Evolutionary conservation across 306 rosid genomes (phyloP).

Genomic region (Hippophae rhamnoides): DNA sequence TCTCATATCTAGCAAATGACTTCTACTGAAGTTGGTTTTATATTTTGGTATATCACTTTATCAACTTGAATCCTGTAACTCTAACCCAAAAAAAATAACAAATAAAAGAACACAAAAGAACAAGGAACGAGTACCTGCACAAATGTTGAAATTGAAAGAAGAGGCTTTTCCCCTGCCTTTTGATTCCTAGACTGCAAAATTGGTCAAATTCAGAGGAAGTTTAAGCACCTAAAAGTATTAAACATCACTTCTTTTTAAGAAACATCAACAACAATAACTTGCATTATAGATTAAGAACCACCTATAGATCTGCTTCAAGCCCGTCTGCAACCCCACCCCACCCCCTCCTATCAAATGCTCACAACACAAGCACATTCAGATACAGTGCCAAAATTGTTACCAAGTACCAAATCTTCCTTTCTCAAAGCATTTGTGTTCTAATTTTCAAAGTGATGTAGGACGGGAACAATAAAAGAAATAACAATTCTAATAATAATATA

Average conservation of each 20-base stretch:
- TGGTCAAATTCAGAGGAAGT: conserved; percentile 17
- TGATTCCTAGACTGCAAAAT: conserved; percentile 79
- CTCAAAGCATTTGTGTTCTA: not conserved
- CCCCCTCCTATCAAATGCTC: not conserved
- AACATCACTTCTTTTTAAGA: not conserved
- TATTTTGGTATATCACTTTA: not conserved
- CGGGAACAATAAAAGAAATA: no score
- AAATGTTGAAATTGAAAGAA: conserved; percentile 72
- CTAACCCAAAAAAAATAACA: not conserved
- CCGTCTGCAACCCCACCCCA: no score
- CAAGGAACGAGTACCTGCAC: conserved; percentile 40
- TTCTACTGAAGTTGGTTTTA: not conserved
- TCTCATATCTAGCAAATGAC: not conserved
- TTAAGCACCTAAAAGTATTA: not conserved
- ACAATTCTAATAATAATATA: no score
- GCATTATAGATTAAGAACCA: no score
- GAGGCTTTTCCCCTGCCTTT: conserved; percentile 94
- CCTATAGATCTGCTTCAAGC: no score
- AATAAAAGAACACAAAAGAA: not conserved
- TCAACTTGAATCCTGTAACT: not conserved
- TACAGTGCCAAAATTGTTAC: not conserved
- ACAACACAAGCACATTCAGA: not conserved
- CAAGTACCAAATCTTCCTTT: conserved; percentile 4
- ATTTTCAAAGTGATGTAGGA: no score
- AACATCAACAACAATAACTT: no score